A percentile compares a stretch with the other conserved stretches of the same genome.
phyloP scores from a whole-genome alignment of 2,329 filamentous ascomycete species.

The Botrytis elliptica region DNA sequence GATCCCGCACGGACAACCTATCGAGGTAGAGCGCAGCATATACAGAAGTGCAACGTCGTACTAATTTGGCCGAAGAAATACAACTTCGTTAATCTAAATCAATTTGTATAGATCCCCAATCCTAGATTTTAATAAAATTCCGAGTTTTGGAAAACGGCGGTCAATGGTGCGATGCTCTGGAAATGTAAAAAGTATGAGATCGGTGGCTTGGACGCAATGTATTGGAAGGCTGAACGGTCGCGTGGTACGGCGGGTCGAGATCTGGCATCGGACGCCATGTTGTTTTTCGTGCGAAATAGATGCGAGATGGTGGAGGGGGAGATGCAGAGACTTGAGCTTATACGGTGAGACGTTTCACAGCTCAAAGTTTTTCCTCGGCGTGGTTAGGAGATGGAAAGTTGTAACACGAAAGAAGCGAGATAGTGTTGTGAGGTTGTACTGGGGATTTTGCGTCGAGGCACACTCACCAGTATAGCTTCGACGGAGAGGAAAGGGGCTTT shows the following conservation, averaged over 20 bases:
- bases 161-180: neutral
- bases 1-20: neutral
- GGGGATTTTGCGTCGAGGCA: neutral
- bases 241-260: constrained; percentile 10
- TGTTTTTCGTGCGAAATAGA: neutral
- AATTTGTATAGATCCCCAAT: neutral
- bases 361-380: neutral
- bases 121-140: neutral
- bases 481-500: neutral
- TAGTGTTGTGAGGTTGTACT: neutral
- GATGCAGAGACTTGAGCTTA: neutral
- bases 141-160: constrained; percentile 13
- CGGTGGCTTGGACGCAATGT: constrained; percentile 5
- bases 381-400: neutral
- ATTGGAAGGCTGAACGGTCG: constrained; percentile 1
- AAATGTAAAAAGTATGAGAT: neutral
- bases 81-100: constrained; percentile 8
- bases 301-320: constrained; percentile 4
- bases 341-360: neutral
- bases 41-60: neutral
- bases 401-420: constrained; percentile 8
- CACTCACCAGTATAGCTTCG: neutral
- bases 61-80: neutral
- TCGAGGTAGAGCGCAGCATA: neutral
- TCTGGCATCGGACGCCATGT: constrained; percentile 13